phyloP scores from a whole-genome alignment of 176 grass and related monocot genomes.

The Triticum turgidum region DNA sequence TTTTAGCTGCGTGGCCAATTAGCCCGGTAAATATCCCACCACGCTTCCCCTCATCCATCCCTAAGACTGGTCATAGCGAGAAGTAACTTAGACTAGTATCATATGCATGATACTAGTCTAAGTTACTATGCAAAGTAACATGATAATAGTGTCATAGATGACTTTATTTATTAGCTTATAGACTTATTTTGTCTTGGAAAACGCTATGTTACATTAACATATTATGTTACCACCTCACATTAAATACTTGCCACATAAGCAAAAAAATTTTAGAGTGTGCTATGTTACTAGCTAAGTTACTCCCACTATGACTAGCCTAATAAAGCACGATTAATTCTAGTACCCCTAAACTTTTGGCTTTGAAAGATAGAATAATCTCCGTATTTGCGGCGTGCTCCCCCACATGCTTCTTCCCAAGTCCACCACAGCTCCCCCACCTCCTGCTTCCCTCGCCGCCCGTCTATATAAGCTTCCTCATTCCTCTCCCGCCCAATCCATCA shows the following conservation, averaged over 20 bases:
- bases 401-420: conserved; percentile 51
- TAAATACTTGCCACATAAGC: no score
- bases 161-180: no score
- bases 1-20: conserved; percentile 17
- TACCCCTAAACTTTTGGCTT: conserved; percentile 69
- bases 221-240: no score
- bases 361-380: conserved; percentile 44
- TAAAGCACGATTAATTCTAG: conserved; percentile 3
- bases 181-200: no score
- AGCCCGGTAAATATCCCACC: conserved; percentile 14
- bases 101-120: no score
- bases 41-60: neutral
- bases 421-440: conserved; percentile 7
- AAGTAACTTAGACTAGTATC: no score
- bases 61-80: no score
- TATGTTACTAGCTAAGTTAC: no score
- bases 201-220: no score
- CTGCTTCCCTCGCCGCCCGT: neutral
- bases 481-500: conserved; percentile 66
- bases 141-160: no score
- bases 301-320: neutral
- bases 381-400: conserved; percentile 67
- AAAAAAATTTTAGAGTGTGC: no score
- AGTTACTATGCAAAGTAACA: no score
- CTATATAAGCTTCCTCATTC: conserved; percentile 46